Base-by-base conservation (phyloP, 2,329 filamentous ascomycete species). In the Fusarium sp. region DNA sequence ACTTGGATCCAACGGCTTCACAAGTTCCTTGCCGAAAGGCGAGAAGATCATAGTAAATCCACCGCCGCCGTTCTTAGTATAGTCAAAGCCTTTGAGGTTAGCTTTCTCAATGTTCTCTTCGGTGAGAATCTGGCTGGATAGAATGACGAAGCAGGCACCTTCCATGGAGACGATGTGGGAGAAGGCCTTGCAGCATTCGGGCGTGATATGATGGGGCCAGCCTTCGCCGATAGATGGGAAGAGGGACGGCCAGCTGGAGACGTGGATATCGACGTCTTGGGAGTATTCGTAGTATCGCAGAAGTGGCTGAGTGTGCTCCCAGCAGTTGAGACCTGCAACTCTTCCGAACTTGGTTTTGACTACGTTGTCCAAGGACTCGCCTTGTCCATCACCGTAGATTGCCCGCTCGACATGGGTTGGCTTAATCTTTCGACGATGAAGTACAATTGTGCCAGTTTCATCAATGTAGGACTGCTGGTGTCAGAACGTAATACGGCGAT, bases 101-200 rank as follows among this genome's bases (percentile, higher is more conserved):
- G 66, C 69, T 42, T 53, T 70, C n/a, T 65, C 53, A 34, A 71
- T 62, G 6, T 82, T 86, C 18, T 79, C 71, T 8, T 83, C 68
- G 0, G 79, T 81, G 50, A 86, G 76, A 1, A 88, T 79, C n/a
- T 73, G 83, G 20, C 82, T 84, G 74, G 84, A 85, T 5, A 83
- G 82, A n/a, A 85, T 75, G 5, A 89, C 87, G 55, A 85, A 89
- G 1, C 84, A 78, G 7, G 81, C 79, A 1, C 84, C 82, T 67
- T 90, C 88, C 21, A 89, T 83, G 0, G 87, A 86, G 66, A 88
- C 87, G 0, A 83, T 80, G 53, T 84, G 84, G 0, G 86, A 83
- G 6, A 87, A 79, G 16, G 54, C 43, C 30, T 75, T 73, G 30
- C 70, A 69, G 42, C 73, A 72, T 3, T 68, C 69, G 4, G 42